Evolutionary conservation across 2,329 filamentous ascomycete genomes (phyloP).

Genomic region (Pseudogymnoascus sp.): DNA sequence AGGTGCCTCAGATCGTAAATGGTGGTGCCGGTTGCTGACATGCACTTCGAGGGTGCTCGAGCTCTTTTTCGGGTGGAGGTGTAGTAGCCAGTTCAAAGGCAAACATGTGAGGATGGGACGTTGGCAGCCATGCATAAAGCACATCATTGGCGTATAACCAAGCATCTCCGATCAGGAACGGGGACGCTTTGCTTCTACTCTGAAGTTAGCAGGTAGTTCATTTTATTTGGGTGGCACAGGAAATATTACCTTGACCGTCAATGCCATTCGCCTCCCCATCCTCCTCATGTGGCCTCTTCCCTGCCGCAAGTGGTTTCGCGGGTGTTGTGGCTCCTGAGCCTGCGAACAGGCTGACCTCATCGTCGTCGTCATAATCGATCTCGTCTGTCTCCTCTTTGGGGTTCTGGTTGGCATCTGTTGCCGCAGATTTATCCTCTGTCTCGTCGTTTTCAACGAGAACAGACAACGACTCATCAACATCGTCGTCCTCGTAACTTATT

Average conservation of each 20-base stretch:
- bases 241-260: constrained; percentile 20
- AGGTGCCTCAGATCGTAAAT: background rate
- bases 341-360: constrained; percentile 21
- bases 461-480: constrained; percentile 12
- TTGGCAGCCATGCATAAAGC: background rate
- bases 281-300: constrained; percentile 12
- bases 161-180: constrained; percentile 20
- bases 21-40: background rate
- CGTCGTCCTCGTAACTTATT: constrained; percentile 31
- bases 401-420: constrained; percentile 27
- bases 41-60: background rate
- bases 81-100: background rate
- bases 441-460: constrained; percentile 23
- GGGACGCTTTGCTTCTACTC: constrained; percentile 27
- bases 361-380: constrained; percentile 29
- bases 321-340: constrained; percentile 13
- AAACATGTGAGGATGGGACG: constrained; percentile 3
- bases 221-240: background rate
- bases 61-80: background rate
- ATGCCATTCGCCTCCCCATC: constrained; percentile 24
- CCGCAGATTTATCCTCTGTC: constrained; percentile 30
- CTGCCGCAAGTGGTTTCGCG: background rate
- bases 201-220: constrained; percentile 15
- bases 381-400: constrained; percentile 27
- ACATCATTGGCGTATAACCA: constrained; percentile 4